phyloP scores from a whole-genome alignment of 805 yeast species.

The Candida sakaeoensis region DNA sequence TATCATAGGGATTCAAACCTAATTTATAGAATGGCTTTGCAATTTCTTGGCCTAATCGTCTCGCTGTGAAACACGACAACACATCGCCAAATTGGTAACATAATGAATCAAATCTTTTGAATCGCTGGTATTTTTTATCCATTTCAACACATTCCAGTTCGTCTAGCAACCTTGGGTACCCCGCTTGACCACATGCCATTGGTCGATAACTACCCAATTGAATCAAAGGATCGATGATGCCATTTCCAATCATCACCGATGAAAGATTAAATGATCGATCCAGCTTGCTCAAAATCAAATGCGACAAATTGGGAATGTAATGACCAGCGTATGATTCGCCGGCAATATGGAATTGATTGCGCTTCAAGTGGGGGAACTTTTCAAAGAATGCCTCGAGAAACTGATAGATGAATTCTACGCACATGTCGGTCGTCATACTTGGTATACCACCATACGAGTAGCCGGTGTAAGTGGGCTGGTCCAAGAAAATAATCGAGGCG shows the following conservation, averaged over 20 bases:
- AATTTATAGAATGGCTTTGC: constrained; percentile 30
- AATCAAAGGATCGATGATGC: constrained; percentile 73
- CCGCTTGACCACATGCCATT: constrained; percentile 74
- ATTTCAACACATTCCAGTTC: constrained; percentile 24
- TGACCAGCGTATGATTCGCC: constrained; percentile 45
- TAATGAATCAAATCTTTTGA: constrained; percentile 17
- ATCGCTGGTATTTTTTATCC: constrained; percentile 22
- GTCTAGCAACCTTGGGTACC: constrained; percentile 23
- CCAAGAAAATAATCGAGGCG: constrained; percentile 35
- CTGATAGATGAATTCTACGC: constrained; percentile 25
- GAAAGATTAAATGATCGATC: constrained; percentile 48
- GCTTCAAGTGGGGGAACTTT: constrained; percentile 22
- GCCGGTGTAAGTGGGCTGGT: constrained; percentile 28
- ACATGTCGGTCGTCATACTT: constrained; percentile 19
- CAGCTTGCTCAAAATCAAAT: constrained; percentile 34
- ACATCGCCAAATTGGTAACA: constrained; percentile 24
- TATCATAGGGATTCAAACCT: constrained; percentile 59
- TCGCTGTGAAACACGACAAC: constrained; percentile 28
- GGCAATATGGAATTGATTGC: constrained; percentile 26
- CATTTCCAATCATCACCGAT: constrained; percentile 88
- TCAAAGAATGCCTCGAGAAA: constrained; percentile 29
- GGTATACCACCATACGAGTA: constrained; percentile 19
- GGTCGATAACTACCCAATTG: constrained; percentile 75
- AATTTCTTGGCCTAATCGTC: constrained; percentile 19
- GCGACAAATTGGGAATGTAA: constrained; percentile 39